Evolutionary conservation across 2,329 filamentous ascomycete genomes (phyloP), one percentile per base, ranked within the genome.

Genomic region (Aspergillus ustus): DNA sequence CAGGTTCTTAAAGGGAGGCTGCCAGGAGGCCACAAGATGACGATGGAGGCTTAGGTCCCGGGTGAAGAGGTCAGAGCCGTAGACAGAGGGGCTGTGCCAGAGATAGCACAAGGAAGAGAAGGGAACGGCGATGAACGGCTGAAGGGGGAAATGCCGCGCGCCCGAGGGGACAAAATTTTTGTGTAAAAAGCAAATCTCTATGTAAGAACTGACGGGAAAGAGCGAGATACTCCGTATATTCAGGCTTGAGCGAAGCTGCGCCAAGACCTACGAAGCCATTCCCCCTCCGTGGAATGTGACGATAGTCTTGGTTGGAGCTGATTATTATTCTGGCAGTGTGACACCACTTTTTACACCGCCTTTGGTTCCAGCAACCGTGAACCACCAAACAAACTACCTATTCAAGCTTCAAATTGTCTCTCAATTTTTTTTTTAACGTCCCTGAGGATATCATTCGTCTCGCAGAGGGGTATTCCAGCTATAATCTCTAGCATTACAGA

Each of bases 301-400:
- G 67, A 67, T 67, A 25, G 22, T 25, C 25, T 25, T 25, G 25
- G 25, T 25, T 25, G 25, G 25, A 5, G 25, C 25, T 5, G 25
- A 25, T 25, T 25, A 25, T 25, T 25, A 25, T 25, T 25, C 25
- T 28, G 69, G 69, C 70, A 66, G 61, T 70, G 66, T 25, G 25
- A 25, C 25, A 25, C 4, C 25, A 25, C 25, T 25, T 25, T 25
- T 25, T 25, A 25, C 25, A 25, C 25, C 25, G 25, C 25, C 25
- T 25, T 25, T 57, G 64, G 63, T 65, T 67, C 63, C 67, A 67
- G 69, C 70, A 57, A 57, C 55, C 45, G 15, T 40, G 34, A 66
- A 60, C 65, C 63, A 64, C 70, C 67, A 73, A 73, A 73, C 71
- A 74, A 74, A 74, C 69, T 72, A 68, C 70, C 71, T 61, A 65